Base-by-base conservation (phyloP, 1,139 yeast species). In the Magnusiomyces clavatus region DNA sequence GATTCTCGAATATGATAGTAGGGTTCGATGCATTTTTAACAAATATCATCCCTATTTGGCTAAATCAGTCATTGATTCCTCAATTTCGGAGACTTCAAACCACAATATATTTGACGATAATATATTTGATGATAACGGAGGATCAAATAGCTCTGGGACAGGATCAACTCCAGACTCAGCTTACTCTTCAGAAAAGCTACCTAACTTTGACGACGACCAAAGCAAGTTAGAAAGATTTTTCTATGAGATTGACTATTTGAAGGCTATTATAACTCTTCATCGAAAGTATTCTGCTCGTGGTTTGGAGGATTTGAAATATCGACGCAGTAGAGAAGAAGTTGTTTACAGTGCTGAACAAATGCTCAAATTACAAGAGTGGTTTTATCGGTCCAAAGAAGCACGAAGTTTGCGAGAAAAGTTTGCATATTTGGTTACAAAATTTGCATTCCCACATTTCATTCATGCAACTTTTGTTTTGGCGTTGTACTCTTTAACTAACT, bases 211-310 rank as follows among this genome's bases (percentile, higher is more conserved):
- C 31, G 31, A 24, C 31, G 31, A 24, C 8, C 31, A 24, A 24
- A 24, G 31, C 31, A 24, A 24, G 31, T 53, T 66, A 44, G 69
- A 68, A 54, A 57, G 67, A 35, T 58, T 67, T 36, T 42, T 67
- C 52, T 59, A 63, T 37, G 69, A 68, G 48, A 53, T 64, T 43
- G 67, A 66, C 34, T 65, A 56, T 47, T 60, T 63, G 16, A 63
- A 62, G 47, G 58, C 65, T 10, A 48, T 65, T 39, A 62, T 66
- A 12, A 62, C 64, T 4, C 57, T 68, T 34, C 71, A 68, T 50
- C 61, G 69, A 20, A 60, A 65, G 24, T 64, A 60, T 52, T 58
- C 68, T 5, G 56, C 65, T 2, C 59, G 61, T 19, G 57, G 58
- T 3, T 55, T 56, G 29, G 51, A 52, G 2, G 56, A 58, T 44